phyloP scores from a whole-genome alignment of 495 filamentous ascomycete species.

The Neurospora sp. region DNA sequence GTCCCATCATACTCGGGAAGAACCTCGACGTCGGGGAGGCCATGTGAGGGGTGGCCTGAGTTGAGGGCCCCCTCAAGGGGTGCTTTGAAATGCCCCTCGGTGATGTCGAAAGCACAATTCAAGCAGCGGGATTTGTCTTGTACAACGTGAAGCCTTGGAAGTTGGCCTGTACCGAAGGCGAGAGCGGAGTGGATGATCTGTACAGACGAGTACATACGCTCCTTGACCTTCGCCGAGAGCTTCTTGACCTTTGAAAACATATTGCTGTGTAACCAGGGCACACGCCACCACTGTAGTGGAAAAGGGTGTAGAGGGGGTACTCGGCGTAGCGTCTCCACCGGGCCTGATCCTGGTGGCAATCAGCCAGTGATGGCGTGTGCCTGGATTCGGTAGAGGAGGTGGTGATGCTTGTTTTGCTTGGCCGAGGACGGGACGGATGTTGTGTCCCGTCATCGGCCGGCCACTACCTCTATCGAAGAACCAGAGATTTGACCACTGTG shows the following conservation, averaged over 20 bases:
- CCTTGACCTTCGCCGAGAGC: not conserved
- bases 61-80: conserved; percentile 21
- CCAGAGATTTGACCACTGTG: not conserved
- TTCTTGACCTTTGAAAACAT: not conserved
- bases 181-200: too few relatives aligned
- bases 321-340: conserved; percentile 72
- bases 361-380: conserved; percentile 19
- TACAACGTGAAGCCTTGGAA: too few relatives aligned
- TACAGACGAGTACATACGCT: not conserved
- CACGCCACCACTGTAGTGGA: conserved; percentile 60
- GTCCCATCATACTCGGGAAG: conserved; percentile 30
- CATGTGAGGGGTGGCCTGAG: not conserved
- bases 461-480: not conserved
- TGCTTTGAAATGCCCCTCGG: conserved; percentile 7
- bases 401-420: not conserved
- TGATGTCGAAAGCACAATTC: conserved; percentile 14
- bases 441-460: not conserved
- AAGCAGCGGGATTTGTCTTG: too few relatives aligned
- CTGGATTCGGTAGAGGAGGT: not conserved
- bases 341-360: too few relatives aligned
- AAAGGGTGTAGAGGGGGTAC: conserved; percentile 75
- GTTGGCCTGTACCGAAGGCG: too few relatives aligned
- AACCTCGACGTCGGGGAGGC: conserved; percentile 60
- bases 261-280: not conserved
- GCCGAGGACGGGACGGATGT: not conserved